A percentile compares a stretch with the other conserved stretches of the same genome.
These are phyloP conservation scores for Zymoseptoria tritici DNA, from an alignment of 2,329 filamentous ascomycete species.

Conservation along the genomic window DNA sequence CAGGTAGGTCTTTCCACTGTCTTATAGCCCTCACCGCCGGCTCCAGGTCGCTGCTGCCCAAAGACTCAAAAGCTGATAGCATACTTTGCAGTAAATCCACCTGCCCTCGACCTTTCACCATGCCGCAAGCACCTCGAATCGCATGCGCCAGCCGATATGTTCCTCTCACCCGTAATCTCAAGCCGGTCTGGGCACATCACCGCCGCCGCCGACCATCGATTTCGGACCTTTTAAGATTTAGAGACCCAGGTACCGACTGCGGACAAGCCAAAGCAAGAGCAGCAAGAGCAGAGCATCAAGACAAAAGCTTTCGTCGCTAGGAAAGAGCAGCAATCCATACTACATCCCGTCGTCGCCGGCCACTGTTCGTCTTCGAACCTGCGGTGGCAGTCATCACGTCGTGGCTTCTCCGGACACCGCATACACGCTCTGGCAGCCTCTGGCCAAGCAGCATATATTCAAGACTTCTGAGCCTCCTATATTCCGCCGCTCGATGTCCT, in stretches of 20 bases:
- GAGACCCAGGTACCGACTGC: not conserved
- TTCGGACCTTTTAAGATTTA: not conserved
- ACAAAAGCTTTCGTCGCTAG: not conserved
- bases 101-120: not conserved
- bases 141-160: not conserved
- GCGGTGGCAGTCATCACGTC: not conserved
- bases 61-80: not conserved
- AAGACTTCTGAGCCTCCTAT: not conserved
- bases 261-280: not conserved
- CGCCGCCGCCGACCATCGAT: not conserved
- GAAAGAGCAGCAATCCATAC: not conserved
- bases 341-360: not conserved
- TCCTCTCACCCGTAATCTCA: not conserved
- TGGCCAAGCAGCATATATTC: not conserved
- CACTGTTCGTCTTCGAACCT: not conserved
- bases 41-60: not conserved
- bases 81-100: not conserved
- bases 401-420: not conserved
- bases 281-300: not conserved
- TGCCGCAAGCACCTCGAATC: not conserved
- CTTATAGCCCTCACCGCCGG: not conserved
- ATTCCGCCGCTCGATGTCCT: not conserved
- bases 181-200: not conserved
- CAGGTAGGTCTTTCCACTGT: not conserved
- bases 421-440: not conserved